phyloP scores from a whole-genome alignment of 768 basidiomycete genomes.

The Xanthoconium stramineum region DNA sequence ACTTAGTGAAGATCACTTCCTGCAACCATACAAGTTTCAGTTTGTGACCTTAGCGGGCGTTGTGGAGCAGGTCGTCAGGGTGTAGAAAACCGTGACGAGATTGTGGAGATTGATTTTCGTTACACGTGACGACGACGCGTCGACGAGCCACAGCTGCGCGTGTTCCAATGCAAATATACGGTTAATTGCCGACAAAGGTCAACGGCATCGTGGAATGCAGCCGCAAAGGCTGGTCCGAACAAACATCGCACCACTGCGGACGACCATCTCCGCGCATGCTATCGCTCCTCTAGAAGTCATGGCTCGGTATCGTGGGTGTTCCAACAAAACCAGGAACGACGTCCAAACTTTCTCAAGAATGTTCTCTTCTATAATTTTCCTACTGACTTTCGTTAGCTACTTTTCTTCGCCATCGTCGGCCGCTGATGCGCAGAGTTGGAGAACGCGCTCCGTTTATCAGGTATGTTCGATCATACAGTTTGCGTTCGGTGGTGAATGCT shows the following conservation, averaged over 20 bases:
- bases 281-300: conserved; percentile 1
- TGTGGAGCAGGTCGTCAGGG: too few relatives aligned
- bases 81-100: not conserved
- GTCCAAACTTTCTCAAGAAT: not conserved
- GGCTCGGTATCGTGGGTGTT: conserved; percentile 2
- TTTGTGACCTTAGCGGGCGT: too few relatives aligned
- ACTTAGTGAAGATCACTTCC: too few relatives aligned
- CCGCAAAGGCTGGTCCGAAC: conserved; percentile 7
- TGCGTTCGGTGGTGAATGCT: not conserved
- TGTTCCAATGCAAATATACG: conserved; percentile 5
- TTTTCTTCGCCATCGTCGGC: conserved; percentile 21
- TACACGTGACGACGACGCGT: conserved; percentile 28
- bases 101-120: conserved; percentile 17
- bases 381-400: conserved; percentile 7
- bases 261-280: not conserved
- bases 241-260: conserved; percentile 1
- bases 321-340: not conserved
- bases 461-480: conserved; percentile 18
- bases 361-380: conserved; percentile 7
- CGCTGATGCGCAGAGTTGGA: conserved; percentile 48
- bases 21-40: too few relatives aligned
- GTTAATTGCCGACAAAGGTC: conserved; percentile 21
- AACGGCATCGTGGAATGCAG: conserved; percentile 24
- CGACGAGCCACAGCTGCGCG: not conserved
- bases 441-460: conserved; percentile 54